Conservation (phyloP, 352 stramenopile genomes). For the Peronospora belbahrii region DNA sequence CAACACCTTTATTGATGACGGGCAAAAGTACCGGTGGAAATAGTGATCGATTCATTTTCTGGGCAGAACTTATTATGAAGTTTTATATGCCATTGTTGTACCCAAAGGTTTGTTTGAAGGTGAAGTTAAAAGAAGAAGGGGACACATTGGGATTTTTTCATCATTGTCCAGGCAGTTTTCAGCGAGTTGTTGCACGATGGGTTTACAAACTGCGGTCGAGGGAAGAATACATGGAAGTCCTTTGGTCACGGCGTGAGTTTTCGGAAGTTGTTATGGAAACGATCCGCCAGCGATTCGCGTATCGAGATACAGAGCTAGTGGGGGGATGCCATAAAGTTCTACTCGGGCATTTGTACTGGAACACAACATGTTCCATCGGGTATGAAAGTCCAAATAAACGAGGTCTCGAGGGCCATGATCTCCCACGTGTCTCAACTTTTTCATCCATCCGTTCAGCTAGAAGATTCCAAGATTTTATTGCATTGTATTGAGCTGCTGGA, state of each 20-base stretch:
- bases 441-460: constrained; percentile 74
- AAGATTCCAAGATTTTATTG: constrained; percentile 77
- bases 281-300: constrained; percentile 77
- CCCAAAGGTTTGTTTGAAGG: constrained; percentile 78
- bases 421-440: constrained; percentile 85
- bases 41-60: constrained; percentile 79
- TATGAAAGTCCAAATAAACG: constrained; percentile 79
- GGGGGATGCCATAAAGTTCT: constrained; percentile 85
- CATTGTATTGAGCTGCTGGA: constrained; percentile 84
- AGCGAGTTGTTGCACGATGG: constrained; percentile 79
- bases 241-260: constrained; percentile 75
- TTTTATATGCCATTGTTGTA: constrained; percentile 87
- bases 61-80: constrained; percentile 82
- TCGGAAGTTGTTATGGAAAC: constrained; percentile 85
- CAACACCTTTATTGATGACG: constrained; percentile 22
- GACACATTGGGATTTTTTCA: constrained; percentile 82
- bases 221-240: constrained; percentile 73
- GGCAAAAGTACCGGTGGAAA: constrained; percentile 8
- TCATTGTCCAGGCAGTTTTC: constrained; percentile 80
- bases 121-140: constrained; percentile 77
- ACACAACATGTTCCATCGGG: constrained; percentile 64
- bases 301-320: constrained; percentile 76
- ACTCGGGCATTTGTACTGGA: constrained; percentile 70
- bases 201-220: constrained; percentile 81
- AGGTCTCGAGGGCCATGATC: constrained; percentile 78